Conservation (phyloP, 225 moss, liverwort and hornwort species). For the Marchantia polymorpha region DNA sequence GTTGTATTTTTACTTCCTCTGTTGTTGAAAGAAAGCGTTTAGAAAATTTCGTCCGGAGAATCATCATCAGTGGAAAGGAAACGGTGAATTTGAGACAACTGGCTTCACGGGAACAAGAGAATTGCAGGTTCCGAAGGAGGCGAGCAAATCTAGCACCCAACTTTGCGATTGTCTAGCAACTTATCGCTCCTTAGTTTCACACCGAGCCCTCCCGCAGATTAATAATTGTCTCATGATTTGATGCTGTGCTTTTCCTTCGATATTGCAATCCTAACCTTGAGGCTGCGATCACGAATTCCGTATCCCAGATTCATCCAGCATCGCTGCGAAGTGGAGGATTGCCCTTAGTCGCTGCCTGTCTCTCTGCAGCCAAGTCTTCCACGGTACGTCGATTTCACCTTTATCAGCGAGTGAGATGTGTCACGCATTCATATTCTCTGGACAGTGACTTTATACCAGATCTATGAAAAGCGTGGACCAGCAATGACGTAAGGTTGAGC, state of each 20-base stretch:
- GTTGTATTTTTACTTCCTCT: neutral
- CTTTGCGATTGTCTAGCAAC: neutral
- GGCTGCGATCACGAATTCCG: neutral
- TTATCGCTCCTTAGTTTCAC: neutral
- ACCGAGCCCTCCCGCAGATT: neutral
- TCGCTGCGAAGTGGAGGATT: constrained; percentile 68
- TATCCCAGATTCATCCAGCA: constrained; percentile 82
- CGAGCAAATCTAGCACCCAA: neutral
- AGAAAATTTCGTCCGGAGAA: neutral
- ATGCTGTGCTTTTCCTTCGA: neutral
- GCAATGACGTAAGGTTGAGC: neutral
- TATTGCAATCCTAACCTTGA: neutral
- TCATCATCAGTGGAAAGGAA: neutral
- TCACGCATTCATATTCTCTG: neutral
- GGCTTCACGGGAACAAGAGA: neutral
- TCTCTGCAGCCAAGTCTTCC: constrained; percentile 74
- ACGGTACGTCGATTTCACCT: constrained; percentile 34
- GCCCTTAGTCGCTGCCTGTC: constrained; percentile 77
- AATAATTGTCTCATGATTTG: neutral
- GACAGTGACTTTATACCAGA: neutral
- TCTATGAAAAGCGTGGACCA: neutral
- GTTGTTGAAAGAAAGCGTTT: neutral
- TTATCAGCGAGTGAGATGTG: neutral
- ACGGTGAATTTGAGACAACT: neutral
- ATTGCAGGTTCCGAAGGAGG: neutral